These are phyloP conservation scores for Syzygium jambos DNA, from an alignment of 345 rosid genomes.

Conservation along the genomic window DNA sequence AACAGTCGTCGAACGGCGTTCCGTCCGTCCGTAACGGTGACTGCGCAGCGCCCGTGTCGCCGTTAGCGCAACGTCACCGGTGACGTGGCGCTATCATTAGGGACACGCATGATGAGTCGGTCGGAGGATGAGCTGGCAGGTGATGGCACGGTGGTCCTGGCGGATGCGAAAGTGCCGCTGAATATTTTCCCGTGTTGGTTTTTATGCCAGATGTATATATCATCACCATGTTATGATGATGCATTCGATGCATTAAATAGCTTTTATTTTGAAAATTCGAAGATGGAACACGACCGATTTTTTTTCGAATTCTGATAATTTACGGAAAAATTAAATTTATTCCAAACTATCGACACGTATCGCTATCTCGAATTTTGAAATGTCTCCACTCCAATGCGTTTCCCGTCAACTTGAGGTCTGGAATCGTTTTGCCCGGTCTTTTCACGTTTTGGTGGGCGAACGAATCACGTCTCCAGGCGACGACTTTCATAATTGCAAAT, in stretches of 20 bases:
- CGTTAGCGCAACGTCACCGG: background rate
- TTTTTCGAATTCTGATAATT: background rate
- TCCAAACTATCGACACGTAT: background rate
- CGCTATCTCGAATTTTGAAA: background rate
- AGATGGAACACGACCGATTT: background rate
- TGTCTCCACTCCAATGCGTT: background rate
- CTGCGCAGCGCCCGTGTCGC: background rate
- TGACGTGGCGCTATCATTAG: background rate
- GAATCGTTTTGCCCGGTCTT: background rate
- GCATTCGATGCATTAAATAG: background rate
- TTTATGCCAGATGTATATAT: background rate
- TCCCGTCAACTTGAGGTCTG: background rate
- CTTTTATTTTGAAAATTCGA: background rate
- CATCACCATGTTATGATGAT: background rate
- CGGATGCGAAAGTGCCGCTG: background rate
- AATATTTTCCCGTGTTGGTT: background rate
- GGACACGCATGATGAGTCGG: background rate
- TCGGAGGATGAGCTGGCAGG: background rate
- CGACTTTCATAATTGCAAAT: background rate
- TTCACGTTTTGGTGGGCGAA: background rate
- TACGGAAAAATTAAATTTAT: background rate
- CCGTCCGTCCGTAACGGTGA: background rate
- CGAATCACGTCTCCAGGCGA: background rate
- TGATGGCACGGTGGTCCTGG: background rate
- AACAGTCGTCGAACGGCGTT: background rate